Conservation (phyloP, 306 rosid species). For the Cicer cuneatum region DNA sequence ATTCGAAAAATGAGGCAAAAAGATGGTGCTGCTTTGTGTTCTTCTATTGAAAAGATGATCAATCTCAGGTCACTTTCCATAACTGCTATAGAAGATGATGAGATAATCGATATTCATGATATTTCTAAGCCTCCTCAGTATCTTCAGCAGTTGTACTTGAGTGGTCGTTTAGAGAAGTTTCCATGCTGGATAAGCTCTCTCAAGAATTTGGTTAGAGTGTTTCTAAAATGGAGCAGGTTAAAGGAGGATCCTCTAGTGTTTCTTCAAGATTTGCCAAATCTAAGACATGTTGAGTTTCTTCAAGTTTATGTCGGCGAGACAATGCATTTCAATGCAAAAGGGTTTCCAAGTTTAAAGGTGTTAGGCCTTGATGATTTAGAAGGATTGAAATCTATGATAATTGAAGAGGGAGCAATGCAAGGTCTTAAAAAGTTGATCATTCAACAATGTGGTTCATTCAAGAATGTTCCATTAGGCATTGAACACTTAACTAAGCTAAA, state of each 20-base stretch:
- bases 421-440: slow-evolving; percentile 63
- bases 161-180: slow-evolving; percentile 56
- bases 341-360: slow-evolving; percentile 67
- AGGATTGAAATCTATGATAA: slow-evolving; percentile 47
- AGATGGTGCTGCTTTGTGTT: slow-evolving; percentile 56
- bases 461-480: slow-evolving; percentile 66
- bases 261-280: slow-evolving; percentile 57
- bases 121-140: slow-evolving; percentile 54
- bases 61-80: slow-evolving; percentile 52
- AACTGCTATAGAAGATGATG: slow-evolving; percentile 47
- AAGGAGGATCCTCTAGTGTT: slow-evolving; percentile 52
- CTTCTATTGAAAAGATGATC: slow-evolving; percentile 52
- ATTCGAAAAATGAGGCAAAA: slow-evolving; percentile 51
- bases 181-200: slow-evolving; percentile 56
- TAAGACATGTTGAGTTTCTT: slow-evolving; percentile 58
- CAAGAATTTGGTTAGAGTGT: slow-evolving; percentile 37
- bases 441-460: slow-evolving; percentile 59
- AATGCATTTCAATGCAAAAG: slow-evolving; percentile 55
- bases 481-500: slow-evolving; percentile 62
- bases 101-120: slow-evolving; percentile 53
- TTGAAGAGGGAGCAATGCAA: slow-evolving; percentile 75
- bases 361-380: slow-evolving; percentile 66
- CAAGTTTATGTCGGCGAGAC: slow-evolving; percentile 60
- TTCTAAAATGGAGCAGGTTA: slow-evolving; percentile 55
- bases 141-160: slow-evolving; percentile 50